These are phyloP conservation scores for Manihot esculenta DNA, from an alignment of 441 rosid species.

Conservation along the genomic window DNA sequence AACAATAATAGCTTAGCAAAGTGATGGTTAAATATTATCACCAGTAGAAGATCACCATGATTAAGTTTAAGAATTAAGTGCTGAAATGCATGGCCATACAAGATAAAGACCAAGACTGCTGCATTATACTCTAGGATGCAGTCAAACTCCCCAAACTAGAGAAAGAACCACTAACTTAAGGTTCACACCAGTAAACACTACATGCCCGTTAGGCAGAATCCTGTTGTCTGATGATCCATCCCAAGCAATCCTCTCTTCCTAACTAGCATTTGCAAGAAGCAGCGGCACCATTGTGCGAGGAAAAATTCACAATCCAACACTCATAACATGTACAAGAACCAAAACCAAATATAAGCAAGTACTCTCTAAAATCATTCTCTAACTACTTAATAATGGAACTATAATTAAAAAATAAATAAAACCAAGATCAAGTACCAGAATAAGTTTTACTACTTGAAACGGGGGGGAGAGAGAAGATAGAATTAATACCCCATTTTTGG, in stretches of 20 bases:
- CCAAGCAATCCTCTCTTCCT: neutral
- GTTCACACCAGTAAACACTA: neutral
- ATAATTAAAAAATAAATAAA: neutral
- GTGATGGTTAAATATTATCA: neutral
- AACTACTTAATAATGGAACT: neutral
- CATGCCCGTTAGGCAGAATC: neutral
- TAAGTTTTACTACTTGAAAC: neutral
- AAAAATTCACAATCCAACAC: too few species aligned
- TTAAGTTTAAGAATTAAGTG: neutral
- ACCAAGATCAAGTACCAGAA: neutral
- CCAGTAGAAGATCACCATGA: neutral
- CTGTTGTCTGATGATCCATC: neutral
- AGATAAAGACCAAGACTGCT: neutral
- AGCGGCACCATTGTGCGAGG: too few species aligned
- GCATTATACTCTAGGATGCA: neutral
- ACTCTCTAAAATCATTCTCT: neutral
- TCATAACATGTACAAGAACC: neutral
- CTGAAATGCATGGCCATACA: neutral
- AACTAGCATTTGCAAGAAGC: neutral
- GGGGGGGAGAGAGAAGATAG: neutral
- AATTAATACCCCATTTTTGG: constrained; percentile 62
- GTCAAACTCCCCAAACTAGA: neutral
- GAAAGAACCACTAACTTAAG: neutral
- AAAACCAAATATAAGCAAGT: neutral
- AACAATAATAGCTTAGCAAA: neutral